phyloP scores from a whole-genome alignment of 1,284 basidiomycete genomes.

The Ustilago crameri region DNA sequence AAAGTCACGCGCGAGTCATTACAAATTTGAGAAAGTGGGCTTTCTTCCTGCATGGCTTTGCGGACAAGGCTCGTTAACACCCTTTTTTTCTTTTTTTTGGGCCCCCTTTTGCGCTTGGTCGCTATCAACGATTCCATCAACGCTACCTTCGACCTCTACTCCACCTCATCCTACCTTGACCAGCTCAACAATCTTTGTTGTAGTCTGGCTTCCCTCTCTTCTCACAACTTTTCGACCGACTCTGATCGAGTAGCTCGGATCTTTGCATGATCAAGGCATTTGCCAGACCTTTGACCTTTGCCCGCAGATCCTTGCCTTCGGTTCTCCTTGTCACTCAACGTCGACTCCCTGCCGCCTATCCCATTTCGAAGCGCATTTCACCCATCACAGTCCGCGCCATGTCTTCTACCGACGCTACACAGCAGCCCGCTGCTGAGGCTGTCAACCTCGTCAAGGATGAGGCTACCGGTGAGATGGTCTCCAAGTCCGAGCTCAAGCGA shows the following conservation, averaged over 20 bases:
- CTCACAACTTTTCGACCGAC: background rate
- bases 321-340: constrained; percentile 5
- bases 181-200: constrained; percentile 1
- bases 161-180: background rate
- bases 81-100: background rate
- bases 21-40: background rate
- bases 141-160: constrained; percentile 1
- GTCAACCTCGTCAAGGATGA: constrained; percentile 65
- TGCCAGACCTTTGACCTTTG: constrained; percentile 17
- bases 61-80: background rate
- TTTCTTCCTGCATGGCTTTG: constrained; percentile 10
- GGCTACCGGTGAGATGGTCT: constrained; percentile 67
- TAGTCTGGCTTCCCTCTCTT: background rate
- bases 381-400: constrained; percentile 24
- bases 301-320: constrained; percentile 27
- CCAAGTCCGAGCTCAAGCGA: constrained; percentile 66
- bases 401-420: constrained; percentile 46
- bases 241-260: background rate
- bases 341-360: background rate
- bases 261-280: constrained; percentile 47
- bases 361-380: constrained; percentile 1
- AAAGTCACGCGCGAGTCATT: background rate
- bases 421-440: constrained; percentile 38
- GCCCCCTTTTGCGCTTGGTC: background rate
- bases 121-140: background rate